Percentiles rank a stretch among this genome's conserved stretches.
Conservation (phyloP, 805 yeast genomes). For the Cyberlindnera saturnus region DNA sequence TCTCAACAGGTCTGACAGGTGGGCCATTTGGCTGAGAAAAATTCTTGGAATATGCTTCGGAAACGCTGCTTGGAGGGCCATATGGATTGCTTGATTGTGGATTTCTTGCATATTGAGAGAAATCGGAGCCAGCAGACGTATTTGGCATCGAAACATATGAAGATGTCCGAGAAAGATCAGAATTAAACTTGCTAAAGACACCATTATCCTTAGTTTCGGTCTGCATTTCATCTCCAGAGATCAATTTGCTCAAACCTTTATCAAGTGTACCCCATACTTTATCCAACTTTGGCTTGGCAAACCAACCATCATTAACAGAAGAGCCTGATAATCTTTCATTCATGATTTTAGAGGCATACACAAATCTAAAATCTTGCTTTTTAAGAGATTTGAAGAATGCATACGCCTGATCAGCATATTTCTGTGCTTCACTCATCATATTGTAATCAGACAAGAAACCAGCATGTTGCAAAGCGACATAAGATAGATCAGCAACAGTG, state of each 20-base stretch:
- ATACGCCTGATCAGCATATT: slow-evolving; percentile 50
- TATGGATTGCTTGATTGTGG: slow-evolving; percentile 3
- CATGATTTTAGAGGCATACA: slow-evolving; percentile 31
- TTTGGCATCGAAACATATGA: slow-evolving; percentile 18
- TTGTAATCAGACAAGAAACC: slow-evolving; percentile 66
- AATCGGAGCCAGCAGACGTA: slow-evolving; percentile 3
- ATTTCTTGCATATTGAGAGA: slow-evolving; percentile 4
- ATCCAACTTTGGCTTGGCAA: slow-evolving; percentile 70
- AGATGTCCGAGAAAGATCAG: slow-evolving; percentile 55
- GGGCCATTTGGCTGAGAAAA: too few relatives aligned
- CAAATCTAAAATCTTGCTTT: slow-evolving; percentile 28
- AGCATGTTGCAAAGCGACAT: slow-evolving; percentile 64
- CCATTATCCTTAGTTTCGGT: slow-evolving; percentile 35
- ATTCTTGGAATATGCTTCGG: too few relatives aligned
- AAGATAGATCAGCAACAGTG: slow-evolving; percentile 39
- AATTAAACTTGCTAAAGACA: slow-evolving; percentile 67
- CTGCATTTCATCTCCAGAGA: slow-evolving; percentile 74
- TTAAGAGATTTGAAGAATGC: slow-evolving; percentile 34
- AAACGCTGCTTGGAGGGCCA: slow-evolving; percentile 1
- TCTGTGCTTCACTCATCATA: slow-evolving; percentile 48
- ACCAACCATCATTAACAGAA: slow-evolving; percentile 59
- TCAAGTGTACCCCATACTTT: slow-evolving; percentile 86
- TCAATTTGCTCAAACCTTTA: slow-evolving; percentile 69
- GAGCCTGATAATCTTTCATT: slow-evolving; percentile 41
- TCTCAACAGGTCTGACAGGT: too few relatives aligned